A percentile compares a stretch with the other conserved stretches of the same genome.
Conservation (phyloP, 2,329 filamentous ascomycete genomes). For the Sporothrix luriei region DNA sequence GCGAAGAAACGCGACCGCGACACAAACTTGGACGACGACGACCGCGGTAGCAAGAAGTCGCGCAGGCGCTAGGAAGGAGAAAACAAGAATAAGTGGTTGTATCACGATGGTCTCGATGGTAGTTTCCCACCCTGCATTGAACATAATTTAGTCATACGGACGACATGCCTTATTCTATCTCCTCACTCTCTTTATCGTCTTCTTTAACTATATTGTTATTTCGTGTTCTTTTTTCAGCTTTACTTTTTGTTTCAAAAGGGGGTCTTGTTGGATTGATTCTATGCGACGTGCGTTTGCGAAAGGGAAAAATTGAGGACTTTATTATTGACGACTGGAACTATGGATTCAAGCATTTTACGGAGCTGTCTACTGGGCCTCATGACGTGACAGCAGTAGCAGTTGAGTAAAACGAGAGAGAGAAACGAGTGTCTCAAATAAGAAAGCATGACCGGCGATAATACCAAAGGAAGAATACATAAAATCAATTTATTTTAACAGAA, state of each 20-base stretch:
- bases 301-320: conserved; percentile 14
- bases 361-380: background rate
- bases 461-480: background rate
- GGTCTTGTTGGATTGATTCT: conserved; percentile 15
- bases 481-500: conserved; percentile 13
- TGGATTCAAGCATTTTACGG: background rate
- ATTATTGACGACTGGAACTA: background rate
- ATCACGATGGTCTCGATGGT: background rate
- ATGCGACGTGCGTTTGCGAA: background rate
- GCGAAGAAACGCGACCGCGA: conserved; percentile 81
- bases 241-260: background rate
- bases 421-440: background rate
- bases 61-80: conserved; percentile 51
- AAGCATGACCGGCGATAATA: background rate
- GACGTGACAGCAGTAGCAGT: background rate
- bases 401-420: background rate
- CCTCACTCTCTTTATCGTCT: background rate
- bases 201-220: background rate
- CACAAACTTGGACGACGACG: conserved; percentile 71
- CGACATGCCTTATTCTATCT: background rate
- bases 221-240: background rate
- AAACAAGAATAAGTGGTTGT: background rate
- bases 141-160: background rate
- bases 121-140: background rate
- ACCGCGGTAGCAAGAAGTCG: conserved; percentile 68